Conservation (phyloP, 176 grass and related monocot species). For the Eleusine coracana region DNA sequence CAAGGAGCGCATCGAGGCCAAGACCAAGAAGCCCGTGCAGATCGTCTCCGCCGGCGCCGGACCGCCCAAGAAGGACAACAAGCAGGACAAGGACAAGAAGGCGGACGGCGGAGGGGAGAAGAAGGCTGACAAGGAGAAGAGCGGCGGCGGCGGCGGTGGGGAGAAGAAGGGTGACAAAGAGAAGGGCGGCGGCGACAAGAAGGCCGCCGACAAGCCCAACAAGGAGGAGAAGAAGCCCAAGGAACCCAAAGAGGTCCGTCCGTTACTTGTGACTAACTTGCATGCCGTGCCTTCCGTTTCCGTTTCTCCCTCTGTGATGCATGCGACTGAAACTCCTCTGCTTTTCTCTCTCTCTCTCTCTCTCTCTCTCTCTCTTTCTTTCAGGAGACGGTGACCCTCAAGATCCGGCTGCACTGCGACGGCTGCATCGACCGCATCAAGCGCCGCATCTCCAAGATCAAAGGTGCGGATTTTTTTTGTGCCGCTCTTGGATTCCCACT, state of each 20-base stretch:
- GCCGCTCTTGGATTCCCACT: not conserved
- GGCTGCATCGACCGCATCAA: slow-evolving; percentile 85
- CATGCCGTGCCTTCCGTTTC: not conserved
- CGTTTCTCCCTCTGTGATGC: not conserved
- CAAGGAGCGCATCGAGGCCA: slow-evolving; percentile 65
- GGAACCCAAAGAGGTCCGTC: slow-evolving; percentile 56
- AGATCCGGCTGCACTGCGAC: slow-evolving; percentile 89
- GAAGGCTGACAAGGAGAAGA: slow-evolving; percentile 34
- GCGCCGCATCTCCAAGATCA: slow-evolving; percentile 70
- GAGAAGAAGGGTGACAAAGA: slow-evolving; percentile 27
- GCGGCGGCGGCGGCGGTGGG: not conserved
- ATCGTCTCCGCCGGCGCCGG: slow-evolving; percentile 65
- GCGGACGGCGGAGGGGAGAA: slow-evolving; percentile 26
- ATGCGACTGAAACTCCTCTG: slow-evolving; percentile 18
- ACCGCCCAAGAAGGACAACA: slow-evolving; percentile 49
- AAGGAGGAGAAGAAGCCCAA: slow-evolving; percentile 57
- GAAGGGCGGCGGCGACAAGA: slow-evolving; percentile 20
- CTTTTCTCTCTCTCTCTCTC: not conserved
- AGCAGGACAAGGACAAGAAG: slow-evolving; percentile 17
- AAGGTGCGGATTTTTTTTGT: slow-evolving; percentile 45
- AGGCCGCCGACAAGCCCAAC: slow-evolving; percentile 53
- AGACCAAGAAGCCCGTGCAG: slow-evolving; percentile 62
- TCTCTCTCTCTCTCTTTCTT: not conserved
- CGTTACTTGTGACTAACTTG: too few species aligned
- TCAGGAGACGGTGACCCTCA: slow-evolving; percentile 82